Evolutionary conservation across 345 rosid species (phyloP).

Genomic region (Capsella bursapastoris): DNA sequence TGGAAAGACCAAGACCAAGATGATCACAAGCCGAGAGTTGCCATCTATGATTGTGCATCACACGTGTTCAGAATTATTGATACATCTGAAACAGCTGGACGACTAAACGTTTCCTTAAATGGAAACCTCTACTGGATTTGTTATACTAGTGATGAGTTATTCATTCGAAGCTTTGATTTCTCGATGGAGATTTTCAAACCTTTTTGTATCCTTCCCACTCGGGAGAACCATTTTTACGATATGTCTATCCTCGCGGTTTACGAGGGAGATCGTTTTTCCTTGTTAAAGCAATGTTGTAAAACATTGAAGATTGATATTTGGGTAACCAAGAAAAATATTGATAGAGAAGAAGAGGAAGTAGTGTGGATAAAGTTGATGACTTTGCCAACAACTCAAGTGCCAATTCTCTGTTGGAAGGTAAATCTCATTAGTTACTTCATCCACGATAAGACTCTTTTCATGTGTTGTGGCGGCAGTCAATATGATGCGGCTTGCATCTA

Average conservation of each 20-base stretch:
- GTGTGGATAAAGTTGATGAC: slow-evolving; percentile 25
- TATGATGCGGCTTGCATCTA: neutral
- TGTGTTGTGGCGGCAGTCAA: neutral
- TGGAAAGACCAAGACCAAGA: too few relatives aligned
- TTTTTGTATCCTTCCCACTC: slow-evolving; percentile 6
- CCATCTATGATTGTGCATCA: too few relatives aligned
- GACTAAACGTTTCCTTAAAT: neutral
- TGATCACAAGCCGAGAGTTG: too few relatives aligned
- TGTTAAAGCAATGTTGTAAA: neutral
- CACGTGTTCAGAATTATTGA: neutral
- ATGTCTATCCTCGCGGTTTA: neutral
- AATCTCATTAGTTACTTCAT: slow-evolving; percentile 1
- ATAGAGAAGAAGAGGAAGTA: neutral
- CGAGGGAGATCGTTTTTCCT: slow-evolving; percentile 10
- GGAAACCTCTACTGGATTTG: neutral
- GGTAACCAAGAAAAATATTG: neutral
- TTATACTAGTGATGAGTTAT: neutral
- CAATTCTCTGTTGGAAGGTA: too few relatives aligned
- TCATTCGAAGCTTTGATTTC: slow-evolving; percentile 20
- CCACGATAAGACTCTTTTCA: slow-evolving; percentile 15
- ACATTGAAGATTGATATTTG: neutral
- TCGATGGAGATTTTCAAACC: neutral
- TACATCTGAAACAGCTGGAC: neutral
- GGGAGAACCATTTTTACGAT: accelerated
- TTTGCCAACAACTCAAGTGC: neutral